Percentiles rank a stretch among this genome's conserved stretches.
phyloP scores from a whole-genome alignment of 2,329 filamentous ascomycete species.

The Fusarium praegraminearum region DNA sequence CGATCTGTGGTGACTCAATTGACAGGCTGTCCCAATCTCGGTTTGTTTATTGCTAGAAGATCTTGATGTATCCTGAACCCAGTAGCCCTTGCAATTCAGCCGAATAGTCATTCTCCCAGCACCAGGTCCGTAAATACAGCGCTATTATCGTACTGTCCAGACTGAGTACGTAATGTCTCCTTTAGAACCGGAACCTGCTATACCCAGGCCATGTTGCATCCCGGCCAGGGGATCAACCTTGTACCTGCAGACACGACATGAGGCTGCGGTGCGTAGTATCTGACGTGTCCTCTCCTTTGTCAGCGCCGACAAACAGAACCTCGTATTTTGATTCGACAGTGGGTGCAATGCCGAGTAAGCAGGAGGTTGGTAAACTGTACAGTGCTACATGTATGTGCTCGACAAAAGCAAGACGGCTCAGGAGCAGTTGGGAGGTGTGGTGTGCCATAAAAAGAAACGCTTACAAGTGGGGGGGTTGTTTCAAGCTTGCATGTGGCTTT shows the following conservation, averaged over 20 bases:
- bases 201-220: slow-evolving; percentile 18
- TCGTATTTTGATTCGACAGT: background rate
- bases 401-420: background rate
- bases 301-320: background rate
- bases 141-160: background rate
- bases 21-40: background rate
- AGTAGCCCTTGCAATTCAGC: background rate
- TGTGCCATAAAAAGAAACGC: slow-evolving; percentile 9
- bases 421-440: background rate
- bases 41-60: background rate
- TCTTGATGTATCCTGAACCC: background rate
- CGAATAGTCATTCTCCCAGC: background rate
- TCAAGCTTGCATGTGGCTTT: slow-evolving; percentile 29
- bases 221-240: slow-evolving; percentile 27
- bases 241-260: slow-evolving; percentile 26
- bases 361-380: slow-evolving; percentile 1
- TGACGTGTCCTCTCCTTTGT: slow-evolving; percentile 36
- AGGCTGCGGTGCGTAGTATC: slow-evolving; percentile 26
- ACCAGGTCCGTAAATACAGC: background rate
- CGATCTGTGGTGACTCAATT: slow-evolving; percentile 14
- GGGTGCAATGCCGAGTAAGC: background rate
- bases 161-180: background rate
- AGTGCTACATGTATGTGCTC: background rate
- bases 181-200: background rate
- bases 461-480: slow-evolving; percentile 7